Evolutionary conservation across 106 monocot species (phyloP).

Genomic region (Acorus gramineus): DNA sequence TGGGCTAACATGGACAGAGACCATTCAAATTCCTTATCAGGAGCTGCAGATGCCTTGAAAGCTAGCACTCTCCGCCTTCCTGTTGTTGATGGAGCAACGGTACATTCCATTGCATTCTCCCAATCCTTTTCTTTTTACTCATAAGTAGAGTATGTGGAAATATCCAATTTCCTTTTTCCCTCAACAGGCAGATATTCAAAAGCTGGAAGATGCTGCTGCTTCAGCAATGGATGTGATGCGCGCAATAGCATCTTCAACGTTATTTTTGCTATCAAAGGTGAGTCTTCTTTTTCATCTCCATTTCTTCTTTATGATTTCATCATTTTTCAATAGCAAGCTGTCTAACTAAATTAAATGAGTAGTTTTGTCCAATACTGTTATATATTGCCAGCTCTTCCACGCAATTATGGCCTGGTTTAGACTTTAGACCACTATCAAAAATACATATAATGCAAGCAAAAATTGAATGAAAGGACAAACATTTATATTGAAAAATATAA

Average conservation of each 20-base stretch:
- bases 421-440: no score
- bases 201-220: conserved; percentile 27
- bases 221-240: conserved; percentile 31
- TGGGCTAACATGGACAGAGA: conserved; percentile 67
- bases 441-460: no score
- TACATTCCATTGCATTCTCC: conserved; percentile 12
- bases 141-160: background rate
- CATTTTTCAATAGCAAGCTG: no score
- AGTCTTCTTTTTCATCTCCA: background rate
- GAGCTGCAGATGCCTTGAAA: conserved; percentile 69
- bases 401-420: no score
- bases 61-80: conserved; percentile 96
- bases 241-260: conserved; percentile 21
- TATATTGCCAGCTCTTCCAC: no score
- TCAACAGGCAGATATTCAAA: conserved; percentile 49
- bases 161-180: background rate
- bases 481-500: no score
- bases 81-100: conserved; percentile 82
- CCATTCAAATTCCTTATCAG: conserved; percentile 69
- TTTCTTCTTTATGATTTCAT: background rate
- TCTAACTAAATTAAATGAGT: no score
- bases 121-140: background rate
- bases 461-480: no score
- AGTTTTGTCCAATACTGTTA: no score
- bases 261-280: conserved; percentile 22